phyloP scores from a whole-genome alignment of 1,284 basidiomycete species.

The Leccinum huronense region DNA sequence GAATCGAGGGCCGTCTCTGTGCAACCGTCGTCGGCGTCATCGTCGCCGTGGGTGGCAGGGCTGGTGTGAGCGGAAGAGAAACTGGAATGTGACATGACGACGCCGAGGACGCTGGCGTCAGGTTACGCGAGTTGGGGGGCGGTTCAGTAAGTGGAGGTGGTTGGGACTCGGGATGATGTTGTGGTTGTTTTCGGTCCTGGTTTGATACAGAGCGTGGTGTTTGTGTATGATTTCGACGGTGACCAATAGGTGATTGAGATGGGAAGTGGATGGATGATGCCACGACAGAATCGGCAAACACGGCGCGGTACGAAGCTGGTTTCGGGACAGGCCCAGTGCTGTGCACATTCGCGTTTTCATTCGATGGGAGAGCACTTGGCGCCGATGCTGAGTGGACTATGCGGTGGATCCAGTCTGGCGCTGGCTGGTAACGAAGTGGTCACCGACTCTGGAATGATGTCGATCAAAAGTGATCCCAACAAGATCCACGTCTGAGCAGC shows the following conservation, averaged over 20 bases:
- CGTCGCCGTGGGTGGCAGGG: conserved; percentile 38
- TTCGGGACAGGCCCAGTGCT: conserved; percentile 21
- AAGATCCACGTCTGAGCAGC: conserved; percentile 72
- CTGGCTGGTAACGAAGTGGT: conserved; percentile 30
- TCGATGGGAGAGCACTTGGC: conserved; percentile 41
- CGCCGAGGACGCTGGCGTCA: conserved; percentile 56
- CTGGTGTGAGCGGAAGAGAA: conserved; percentile 43
- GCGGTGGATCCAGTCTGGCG: conserved; percentile 21
- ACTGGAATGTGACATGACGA: conserved; percentile 49
- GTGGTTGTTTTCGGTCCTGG: conserved; percentile 25
- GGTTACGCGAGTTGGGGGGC: conserved; percentile 37
- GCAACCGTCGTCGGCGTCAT: conserved; percentile 33
- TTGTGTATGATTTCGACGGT: conserved; percentile 10
- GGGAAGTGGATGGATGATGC: conserved; percentile 25
- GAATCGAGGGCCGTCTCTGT: conserved; percentile 31
- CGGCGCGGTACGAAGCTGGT: conserved; percentile 25
- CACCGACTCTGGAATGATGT: conserved; percentile 41
- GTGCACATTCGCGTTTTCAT: conserved; percentile 16
- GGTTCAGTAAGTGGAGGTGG: conserved; percentile 26
- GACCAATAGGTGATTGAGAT: conserved; percentile 24
- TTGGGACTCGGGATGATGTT: conserved; percentile 23
- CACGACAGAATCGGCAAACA: conserved; percentile 28
- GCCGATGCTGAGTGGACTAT: conserved; percentile 44
- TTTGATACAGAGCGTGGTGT: conserved; percentile 22
- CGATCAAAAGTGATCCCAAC: conserved; percentile 55